Percentiles rank a stretch among this genome's conserved stretches.
Conservation (phyloP, 768 basidiomycete species). For the Russula sp. region DNA sequence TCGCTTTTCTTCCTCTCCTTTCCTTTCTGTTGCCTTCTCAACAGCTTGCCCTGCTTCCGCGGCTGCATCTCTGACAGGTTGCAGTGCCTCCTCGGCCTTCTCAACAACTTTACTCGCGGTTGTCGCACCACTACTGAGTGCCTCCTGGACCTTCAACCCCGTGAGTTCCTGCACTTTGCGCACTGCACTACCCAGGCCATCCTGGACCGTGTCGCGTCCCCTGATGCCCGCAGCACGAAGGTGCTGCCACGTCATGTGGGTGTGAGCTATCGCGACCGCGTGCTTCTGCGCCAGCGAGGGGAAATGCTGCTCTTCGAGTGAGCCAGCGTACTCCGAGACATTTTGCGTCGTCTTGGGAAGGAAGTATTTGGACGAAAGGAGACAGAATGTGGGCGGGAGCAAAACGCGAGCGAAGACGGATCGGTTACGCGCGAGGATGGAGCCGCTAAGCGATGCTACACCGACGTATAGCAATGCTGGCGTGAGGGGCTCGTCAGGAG, state of each 20-base stretch:
- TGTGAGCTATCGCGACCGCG: slow-evolving; percentile 53
- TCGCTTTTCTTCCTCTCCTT: neutral
- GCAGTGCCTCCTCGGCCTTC: slow-evolving; percentile 16
- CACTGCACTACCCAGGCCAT: slow-evolving; percentile 41
- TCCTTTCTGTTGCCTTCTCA: neutral
- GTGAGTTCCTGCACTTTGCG: slow-evolving; percentile 58
- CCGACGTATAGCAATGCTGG: slow-evolving; percentile 90
- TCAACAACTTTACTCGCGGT: slow-evolving; percentile 13
- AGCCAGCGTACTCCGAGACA: slow-evolving; percentile 53
- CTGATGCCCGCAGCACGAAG: slow-evolving; percentile 44
- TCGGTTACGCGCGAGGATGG: slow-evolving; percentile 78
- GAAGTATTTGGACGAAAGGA: slow-evolving; percentile 72
- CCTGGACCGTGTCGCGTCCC: slow-evolving; percentile 38
- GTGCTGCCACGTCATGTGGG: slow-evolving; percentile 50
- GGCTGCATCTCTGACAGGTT: neutral
- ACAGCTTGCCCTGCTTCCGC: neutral
- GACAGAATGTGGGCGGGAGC: slow-evolving; percentile 69
- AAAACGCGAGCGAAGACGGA: slow-evolving; percentile 57
- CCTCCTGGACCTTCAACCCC: slow-evolving; percentile 46
- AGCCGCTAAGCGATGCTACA: slow-evolving; percentile 80
- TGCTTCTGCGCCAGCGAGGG: slow-evolving; percentile 66
- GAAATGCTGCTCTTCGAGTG: slow-evolving; percentile 63
- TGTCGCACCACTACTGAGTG: slow-evolving; percentile 4
- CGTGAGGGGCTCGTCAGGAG: slow-evolving; percentile 73
- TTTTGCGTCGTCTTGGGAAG: slow-evolving; percentile 77